Evolutionary conservation across 2,329 filamentous ascomycete genomes (phyloP).

Genomic region (Fonsecaea nubica): DNA sequence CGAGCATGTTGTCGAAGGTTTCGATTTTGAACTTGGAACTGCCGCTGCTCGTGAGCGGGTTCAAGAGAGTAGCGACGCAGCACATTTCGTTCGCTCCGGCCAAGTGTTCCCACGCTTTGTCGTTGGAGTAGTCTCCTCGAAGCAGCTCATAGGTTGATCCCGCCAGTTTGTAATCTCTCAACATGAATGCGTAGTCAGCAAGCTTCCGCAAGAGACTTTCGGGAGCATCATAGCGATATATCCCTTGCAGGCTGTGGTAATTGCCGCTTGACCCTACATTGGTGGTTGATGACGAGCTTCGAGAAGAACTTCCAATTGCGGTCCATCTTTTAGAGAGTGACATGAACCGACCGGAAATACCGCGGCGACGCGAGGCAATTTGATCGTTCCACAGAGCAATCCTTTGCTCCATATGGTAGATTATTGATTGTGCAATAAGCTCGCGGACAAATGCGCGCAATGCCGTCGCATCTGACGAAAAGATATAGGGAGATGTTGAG

Average conservation of each 20-base stretch:
- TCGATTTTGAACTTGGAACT: conserved; percentile 80
- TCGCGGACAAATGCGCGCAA: conserved; percentile 90
- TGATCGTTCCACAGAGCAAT: conserved; percentile 96
- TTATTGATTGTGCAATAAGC: conserved; percentile 90
- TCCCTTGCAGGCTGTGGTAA: conserved; percentile 78
- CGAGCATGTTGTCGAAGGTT: conserved; percentile 82
- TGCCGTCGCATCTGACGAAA: conserved; percentile 88
- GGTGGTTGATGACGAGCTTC: conserved; percentile 63
- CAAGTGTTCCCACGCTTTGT: conserved; percentile 96
- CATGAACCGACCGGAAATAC: conserved; percentile 91
- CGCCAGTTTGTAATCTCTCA: conserved; percentile 92
- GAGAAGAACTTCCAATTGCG: conserved; percentile 73
- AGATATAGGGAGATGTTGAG: conserved; percentile 78
- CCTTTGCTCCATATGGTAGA: conserved; percentile 94
- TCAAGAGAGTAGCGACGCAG: conserved; percentile 80
- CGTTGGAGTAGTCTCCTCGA: conserved; percentile 85
- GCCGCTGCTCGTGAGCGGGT: conserved; percentile 69
- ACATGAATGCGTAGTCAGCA: conserved; percentile 95
- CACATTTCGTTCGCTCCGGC: conserved; percentile 96
- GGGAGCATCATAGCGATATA: conserved; percentile 80
- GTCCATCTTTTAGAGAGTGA: conserved; percentile 90
- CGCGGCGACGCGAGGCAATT: conserved; percentile 85
- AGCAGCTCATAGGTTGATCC: conserved; percentile 91
- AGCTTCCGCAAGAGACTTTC: conserved; percentile 93
- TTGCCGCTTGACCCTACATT: conserved; percentile 61